Evolutionary conservation across 495 filamentous ascomycete genomes (phyloP).

Genomic region (Pyronema domesticum): DNA sequence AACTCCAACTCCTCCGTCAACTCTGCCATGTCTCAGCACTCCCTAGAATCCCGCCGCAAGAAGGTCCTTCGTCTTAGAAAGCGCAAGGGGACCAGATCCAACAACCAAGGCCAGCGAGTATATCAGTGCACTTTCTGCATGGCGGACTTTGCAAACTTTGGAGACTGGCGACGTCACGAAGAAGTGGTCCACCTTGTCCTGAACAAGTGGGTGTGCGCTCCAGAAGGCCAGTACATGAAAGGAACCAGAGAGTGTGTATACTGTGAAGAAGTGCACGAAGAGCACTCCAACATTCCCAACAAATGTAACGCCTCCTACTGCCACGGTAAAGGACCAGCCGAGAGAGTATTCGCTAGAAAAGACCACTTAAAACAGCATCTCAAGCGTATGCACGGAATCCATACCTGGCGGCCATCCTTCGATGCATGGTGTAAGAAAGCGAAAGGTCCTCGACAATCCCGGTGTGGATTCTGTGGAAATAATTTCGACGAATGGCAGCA

Average conservation of each 20-base stretch:
- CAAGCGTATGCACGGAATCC: conserved; percentile 2
- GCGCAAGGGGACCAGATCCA: neutral
- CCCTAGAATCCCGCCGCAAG: conserved; percentile 1
- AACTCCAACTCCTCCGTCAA: conserved; percentile 1
- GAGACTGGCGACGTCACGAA: conserved; percentile 7
- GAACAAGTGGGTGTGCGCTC: conserved; percentile 4
- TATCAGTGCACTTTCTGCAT: conserved; percentile 8
- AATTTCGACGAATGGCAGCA: conserved; percentile 3
- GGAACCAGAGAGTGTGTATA: conserved; percentile 3
- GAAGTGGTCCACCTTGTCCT: conserved; percentile 3
- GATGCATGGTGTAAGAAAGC: neutral
- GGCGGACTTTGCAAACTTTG: conserved; percentile 5
- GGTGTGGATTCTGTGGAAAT: conserved; percentile 3
- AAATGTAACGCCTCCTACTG: conserved; percentile 3
- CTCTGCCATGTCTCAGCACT: conserved; percentile 5
- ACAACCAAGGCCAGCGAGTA: neutral
- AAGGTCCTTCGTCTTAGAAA: neutral
- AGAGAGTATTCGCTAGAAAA: conserved; percentile 3
- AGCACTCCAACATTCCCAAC: conserved; percentile 1
- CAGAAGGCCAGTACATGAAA: neutral
- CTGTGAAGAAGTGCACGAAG: conserved; percentile 1
- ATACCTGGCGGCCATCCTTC: neutral
- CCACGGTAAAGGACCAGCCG: neutral
- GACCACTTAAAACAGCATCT: conserved; percentile 7
- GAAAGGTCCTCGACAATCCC: neutral